phyloP scores from a whole-genome alignment of 2,329 filamentous ascomycete genomes.

The Furcasterigmium furcatum region DNA sequence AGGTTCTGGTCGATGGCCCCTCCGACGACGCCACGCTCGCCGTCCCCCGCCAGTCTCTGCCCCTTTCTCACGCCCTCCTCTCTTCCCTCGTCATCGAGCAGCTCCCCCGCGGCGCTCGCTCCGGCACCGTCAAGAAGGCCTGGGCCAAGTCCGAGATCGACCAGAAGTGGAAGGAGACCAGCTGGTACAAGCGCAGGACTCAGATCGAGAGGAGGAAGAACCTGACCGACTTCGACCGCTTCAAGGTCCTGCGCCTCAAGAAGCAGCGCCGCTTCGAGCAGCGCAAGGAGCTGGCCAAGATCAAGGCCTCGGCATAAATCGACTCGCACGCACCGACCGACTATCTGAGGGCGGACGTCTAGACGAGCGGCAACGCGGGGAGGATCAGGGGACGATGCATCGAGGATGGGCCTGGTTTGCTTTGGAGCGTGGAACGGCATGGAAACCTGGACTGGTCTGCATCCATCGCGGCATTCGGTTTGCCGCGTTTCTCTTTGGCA shows the following conservation, averaged over 20 bases:
- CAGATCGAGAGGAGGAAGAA: slow-evolving; percentile 83
- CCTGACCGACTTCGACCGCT: slow-evolving; percentile 98
- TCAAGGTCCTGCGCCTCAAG: slow-evolving; percentile 99
- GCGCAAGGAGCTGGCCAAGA: slow-evolving; percentile 92
- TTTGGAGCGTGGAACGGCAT: slow-evolving; percentile 18
- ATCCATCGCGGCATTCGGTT: slow-evolving; percentile 48
- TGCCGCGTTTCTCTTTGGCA: slow-evolving; percentile 58
- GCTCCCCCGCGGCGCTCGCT: slow-evolving; percentile 81
- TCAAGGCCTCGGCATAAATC: slow-evolving; percentile 75
- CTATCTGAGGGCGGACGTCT: background rate
- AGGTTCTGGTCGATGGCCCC: slow-evolving; percentile 97
- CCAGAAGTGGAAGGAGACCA: slow-evolving; percentile 85
- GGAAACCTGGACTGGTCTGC: slow-evolving; percentile 36
- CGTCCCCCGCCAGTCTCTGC: slow-evolving; percentile 82
- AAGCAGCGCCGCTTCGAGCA: slow-evolving; percentile 99
- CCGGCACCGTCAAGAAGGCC: slow-evolving; percentile 76
- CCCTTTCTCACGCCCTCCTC: slow-evolving; percentile 81
- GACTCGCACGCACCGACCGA: background rate
- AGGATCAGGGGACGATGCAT: slow-evolving; percentile 11
- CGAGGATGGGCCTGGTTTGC: slow-evolving; percentile 2
- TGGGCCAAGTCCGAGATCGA: slow-evolving; percentile 94
- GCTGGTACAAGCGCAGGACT: slow-evolving; percentile 91
- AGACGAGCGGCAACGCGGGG: slow-evolving; percentile 5
- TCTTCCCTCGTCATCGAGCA: slow-evolving; percentile 85
- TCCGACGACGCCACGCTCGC: slow-evolving; percentile 74